phyloP scores from a whole-genome alignment of 768 basidiomycete genomes.

The Russula dissimulans region DNA sequence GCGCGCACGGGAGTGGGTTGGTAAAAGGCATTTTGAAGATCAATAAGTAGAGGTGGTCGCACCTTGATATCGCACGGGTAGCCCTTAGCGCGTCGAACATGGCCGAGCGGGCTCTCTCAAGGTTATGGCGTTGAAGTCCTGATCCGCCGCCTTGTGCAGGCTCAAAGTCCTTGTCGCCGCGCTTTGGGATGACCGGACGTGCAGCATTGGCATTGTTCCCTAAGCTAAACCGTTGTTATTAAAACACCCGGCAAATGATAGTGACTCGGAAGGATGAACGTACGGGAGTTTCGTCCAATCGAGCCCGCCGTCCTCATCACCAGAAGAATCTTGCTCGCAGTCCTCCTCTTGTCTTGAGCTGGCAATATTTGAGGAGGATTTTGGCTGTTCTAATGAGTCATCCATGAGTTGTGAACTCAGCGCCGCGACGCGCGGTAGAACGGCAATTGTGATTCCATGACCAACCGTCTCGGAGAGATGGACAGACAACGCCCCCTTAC shows the following conservation, averaged over 20 bases:
- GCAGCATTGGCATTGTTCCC: slow-evolving; percentile 24
- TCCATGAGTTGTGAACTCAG: slow-evolving; percentile 37
- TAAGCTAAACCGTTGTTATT: not conserved
- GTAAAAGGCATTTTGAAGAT: not conserved
- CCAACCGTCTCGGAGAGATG: no score
- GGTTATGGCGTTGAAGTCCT: slow-evolving; percentile 68
- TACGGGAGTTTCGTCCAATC: slow-evolving; percentile 79
- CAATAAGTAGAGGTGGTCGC: slow-evolving; percentile 17
- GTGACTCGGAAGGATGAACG: slow-evolving; percentile 14
- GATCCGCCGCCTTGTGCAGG: slow-evolving; percentile 59
- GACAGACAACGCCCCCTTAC: no score
- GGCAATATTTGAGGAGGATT: slow-evolving; percentile 23
- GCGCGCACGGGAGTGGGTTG: not conserved
- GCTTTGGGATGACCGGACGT: slow-evolving; percentile 80
- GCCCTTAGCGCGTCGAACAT: slow-evolving; percentile 79
- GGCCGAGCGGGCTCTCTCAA: slow-evolving; percentile 71
- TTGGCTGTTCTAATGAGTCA: slow-evolving; percentile 44
- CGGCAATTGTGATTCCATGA: not conserved
- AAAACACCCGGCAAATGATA: not conserved
- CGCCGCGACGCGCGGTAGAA: not conserved
- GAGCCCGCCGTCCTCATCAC: slow-evolving; percentile 66
- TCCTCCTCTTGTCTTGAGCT: slow-evolving; percentile 35
- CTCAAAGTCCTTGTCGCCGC: slow-evolving; percentile 98
- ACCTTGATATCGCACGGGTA: slow-evolving; percentile 71
- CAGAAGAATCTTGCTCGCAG: slow-evolving; percentile 40